phyloP scores from a whole-genome alignment of 2,329 filamentous ascomycete genomes.

The Aureobasidium sp. region DNA sequence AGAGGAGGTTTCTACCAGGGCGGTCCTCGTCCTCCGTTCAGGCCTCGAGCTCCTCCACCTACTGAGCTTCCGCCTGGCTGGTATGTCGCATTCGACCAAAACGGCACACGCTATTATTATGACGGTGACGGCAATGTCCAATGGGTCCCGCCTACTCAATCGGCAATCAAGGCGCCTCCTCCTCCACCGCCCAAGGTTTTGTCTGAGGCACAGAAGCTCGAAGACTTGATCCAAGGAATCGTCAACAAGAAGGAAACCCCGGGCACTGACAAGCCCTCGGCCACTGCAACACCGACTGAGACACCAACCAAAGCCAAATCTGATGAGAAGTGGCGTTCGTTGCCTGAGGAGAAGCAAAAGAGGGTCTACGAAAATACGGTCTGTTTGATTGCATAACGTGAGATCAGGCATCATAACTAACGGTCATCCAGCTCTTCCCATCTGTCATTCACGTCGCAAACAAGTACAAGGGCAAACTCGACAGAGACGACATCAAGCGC shows the following conservation, averaged over 20 bases:
- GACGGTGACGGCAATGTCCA: constrained; percentile 69
- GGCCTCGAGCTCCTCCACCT: constrained; percentile 38
- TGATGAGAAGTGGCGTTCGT: constrained; percentile 63
- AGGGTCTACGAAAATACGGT: constrained; percentile 93
- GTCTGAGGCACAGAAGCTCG: constrained; percentile 67
- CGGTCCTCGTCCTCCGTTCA: constrained; percentile 41
- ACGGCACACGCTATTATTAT: constrained; percentile 79
- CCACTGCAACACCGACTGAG: constrained; percentile 59
- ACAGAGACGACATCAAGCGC: constrained; percentile 66
- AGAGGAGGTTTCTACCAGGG: constrained; percentile 49
- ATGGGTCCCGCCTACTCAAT: constrained; percentile 69
- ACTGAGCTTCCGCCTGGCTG: constrained; percentile 71
- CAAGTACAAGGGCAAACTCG: constrained; percentile 79
- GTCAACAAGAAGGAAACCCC: constrained; percentile 55
- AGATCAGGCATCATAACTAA: constrained; percentile 15
- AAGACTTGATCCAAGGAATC: constrained; percentile 65
- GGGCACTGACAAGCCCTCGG: constrained; percentile 44
- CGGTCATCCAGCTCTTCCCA: constrained; percentile 59
- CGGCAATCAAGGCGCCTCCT: constrained; percentile 48
- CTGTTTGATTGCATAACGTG: constrained; percentile 33
- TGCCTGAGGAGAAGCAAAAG: constrained; percentile 79
- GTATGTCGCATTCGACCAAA: constrained; percentile 66
- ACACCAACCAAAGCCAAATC: constrained; percentile 49
- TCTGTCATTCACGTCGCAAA: constrained; percentile 79
- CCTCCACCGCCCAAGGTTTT: constrained; percentile 54